These are phyloP conservation scores for Platismatia glauca DNA, from an alignment of 495 filamentous ascomycete genomes.

Conservation along the genomic window DNA sequence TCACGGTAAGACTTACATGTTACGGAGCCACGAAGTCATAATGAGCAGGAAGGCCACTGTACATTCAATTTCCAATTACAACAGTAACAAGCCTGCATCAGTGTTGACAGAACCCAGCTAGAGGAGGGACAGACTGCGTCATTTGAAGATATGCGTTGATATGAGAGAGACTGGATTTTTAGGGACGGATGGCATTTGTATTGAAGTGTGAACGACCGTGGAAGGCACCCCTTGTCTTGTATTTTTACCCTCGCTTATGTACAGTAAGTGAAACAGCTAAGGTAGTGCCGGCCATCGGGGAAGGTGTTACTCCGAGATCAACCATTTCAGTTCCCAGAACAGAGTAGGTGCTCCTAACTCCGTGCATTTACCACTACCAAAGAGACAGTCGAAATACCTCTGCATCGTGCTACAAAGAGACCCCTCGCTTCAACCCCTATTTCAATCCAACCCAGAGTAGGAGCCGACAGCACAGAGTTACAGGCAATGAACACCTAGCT, in stretches of 20 bases:
- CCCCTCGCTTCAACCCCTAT: not conserved
- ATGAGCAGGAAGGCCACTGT: not conserved
- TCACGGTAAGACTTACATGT: not conserved
- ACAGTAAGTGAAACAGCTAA: not conserved
- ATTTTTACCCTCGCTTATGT: not conserved
- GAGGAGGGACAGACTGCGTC: not conserved
- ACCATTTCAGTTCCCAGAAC: too few relatives aligned
- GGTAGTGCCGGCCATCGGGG: not conserved
- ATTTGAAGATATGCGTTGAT: not conserved
- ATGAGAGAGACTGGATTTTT: not conserved
- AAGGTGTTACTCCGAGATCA: not conserved
- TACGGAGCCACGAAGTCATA: conserved; percentile 9
- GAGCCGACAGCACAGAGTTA: not conserved
- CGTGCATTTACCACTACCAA: too few relatives aligned
- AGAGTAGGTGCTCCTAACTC: too few relatives aligned
- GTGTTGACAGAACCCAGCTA: not conserved
- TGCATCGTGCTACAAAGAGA: not conserved
- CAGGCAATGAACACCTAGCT: not conserved
- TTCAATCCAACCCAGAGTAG: not conserved
- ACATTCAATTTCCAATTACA: not conserved
- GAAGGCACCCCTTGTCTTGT: not conserved
- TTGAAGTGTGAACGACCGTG: not conserved
- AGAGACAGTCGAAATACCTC: too few relatives aligned
- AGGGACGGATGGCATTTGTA: not conserved
- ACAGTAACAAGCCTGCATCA: not conserved